These are phyloP conservation scores for Chaetomidium leptoderma DNA, from an alignment of 495 filamentous ascomycete genomes.

Conservation along the genomic window DNA sequence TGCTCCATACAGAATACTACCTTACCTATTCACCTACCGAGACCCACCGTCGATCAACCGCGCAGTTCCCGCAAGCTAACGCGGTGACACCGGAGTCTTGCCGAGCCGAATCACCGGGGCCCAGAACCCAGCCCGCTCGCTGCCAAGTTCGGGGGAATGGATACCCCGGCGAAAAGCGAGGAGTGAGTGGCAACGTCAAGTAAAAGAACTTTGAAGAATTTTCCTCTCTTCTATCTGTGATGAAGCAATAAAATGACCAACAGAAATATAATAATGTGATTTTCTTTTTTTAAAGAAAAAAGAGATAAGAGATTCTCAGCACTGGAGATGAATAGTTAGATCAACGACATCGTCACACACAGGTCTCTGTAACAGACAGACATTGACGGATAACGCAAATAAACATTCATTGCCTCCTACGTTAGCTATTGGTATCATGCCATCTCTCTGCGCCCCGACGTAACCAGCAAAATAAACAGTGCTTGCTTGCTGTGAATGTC, in stretches of 20 bases:
- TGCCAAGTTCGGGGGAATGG: not conserved
- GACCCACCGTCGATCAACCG: constrained; percentile 1
- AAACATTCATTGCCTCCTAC: not conserved
- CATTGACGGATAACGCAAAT: not conserved
- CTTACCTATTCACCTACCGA: not conserved
- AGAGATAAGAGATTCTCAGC: too few species aligned
- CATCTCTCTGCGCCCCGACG: not conserved
- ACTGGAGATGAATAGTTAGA: not conserved
- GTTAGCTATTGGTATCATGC: constrained; percentile 5
- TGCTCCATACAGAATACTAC: not conserved
- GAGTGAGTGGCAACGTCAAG: constrained; percentile 2
- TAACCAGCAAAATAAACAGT: not conserved
- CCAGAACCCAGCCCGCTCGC: too few species aligned
- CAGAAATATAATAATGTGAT: too few species aligned
- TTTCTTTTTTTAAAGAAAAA: too few species aligned
- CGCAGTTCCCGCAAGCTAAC: not conserved
- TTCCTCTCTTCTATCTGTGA: not conserved
- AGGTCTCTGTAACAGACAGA: too few species aligned
- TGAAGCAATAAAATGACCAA: not conserved
- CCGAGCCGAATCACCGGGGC: not conserved
- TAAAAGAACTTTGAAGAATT: not conserved
- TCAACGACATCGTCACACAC: too few species aligned
- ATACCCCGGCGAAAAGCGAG: not conserved
- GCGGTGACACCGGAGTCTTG: not conserved
- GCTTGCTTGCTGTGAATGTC: not conserved